A percentile compares a stretch with the other conserved stretches of the same genome.
phyloP scores from a whole-genome alignment of 2,329 filamentous ascomycete genomes.

The Clarireedia monteithiana region DNA sequence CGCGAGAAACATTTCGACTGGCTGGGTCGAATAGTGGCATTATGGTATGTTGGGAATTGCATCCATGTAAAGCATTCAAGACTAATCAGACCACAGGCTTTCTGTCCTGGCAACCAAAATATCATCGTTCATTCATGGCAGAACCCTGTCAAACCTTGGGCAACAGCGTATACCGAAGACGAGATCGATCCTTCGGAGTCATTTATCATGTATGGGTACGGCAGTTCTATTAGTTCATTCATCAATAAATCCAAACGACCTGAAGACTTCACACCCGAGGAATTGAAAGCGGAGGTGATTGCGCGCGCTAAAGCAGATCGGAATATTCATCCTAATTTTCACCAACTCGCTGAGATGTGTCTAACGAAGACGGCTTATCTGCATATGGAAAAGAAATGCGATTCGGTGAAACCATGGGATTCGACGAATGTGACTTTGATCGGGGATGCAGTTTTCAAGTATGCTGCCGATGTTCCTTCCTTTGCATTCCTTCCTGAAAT shows the following conservation, averaged over 20 bases:
- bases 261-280: conserved; percentile 13
- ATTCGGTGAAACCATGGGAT: conserved; percentile 21
- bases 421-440: conserved; percentile 20
- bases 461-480: neutral
- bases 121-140: conserved; percentile 24
- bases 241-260: conserved; percentile 19
- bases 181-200: conserved; percentile 22
- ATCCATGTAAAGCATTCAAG: neutral
- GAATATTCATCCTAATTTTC: conserved; percentile 16
- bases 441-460: conserved; percentile 26
- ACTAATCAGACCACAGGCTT: conserved; percentile 14
- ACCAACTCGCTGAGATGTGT: conserved; percentile 16
- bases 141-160: conserved; percentile 19
- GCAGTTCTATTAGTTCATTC: conserved; percentile 16
- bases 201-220: conserved; percentile 26
- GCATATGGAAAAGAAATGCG: conserved; percentile 17
- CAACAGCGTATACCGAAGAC: conserved; percentile 16
- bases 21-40: conserved; percentile 14
- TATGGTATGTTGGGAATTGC: conserved; percentile 13
- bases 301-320: conserved; percentile 11
- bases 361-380: conserved; percentile 19
- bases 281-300: conserved; percentile 22
- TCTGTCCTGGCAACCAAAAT: conserved; percentile 22
- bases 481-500: neutral
- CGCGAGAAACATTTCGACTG: conserved; percentile 16